phyloP scores from a whole-genome alignment of 257 asterid species.

The Cruciata laevipes region DNA sequence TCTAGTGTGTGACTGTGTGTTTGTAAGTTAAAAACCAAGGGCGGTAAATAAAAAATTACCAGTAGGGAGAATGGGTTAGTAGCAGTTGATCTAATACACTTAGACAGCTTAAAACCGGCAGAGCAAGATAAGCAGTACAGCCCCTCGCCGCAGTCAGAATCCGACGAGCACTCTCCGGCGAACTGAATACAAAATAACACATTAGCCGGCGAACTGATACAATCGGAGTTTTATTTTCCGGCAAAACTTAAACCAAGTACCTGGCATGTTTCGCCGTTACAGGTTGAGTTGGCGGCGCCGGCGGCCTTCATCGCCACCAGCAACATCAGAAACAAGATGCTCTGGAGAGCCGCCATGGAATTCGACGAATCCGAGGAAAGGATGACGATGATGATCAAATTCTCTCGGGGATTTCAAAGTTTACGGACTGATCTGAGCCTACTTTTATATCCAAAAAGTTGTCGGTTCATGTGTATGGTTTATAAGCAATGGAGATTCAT shows the following conservation, averaged over 20 bases:
- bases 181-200: slow-evolving; percentile 20
- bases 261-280: slow-evolving; percentile 23
- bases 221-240: neutral
- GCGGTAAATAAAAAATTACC: slow-evolving; percentile 24
- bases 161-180: slow-evolving; percentile 43
- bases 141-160: slow-evolving; percentile 56
- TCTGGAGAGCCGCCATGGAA: neutral
- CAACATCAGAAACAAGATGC: slow-evolving; percentile 5
- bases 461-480: neutral
- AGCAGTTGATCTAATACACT: slow-evolving; percentile 66
- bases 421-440: neutral
- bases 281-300: slow-evolving; percentile 3
- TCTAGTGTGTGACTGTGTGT: neutral
- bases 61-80: slow-evolving; percentile 54
- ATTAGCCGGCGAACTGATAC: too few relatives aligned
- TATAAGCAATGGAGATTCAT: neutral
- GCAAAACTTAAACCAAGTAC: neutral
- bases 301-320: slow-evolving; percentile 5
- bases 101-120: slow-evolving; percentile 36
- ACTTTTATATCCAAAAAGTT: neutral
- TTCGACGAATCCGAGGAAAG: slow-evolving; percentile 1
- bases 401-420: neutral
- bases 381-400: neutral
- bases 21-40: neutral
- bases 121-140: slow-evolving; percentile 50